phyloP scores from a whole-genome alignment of 2,329 filamentous ascomycete genomes.

The Stenocarpella maydis region DNA sequence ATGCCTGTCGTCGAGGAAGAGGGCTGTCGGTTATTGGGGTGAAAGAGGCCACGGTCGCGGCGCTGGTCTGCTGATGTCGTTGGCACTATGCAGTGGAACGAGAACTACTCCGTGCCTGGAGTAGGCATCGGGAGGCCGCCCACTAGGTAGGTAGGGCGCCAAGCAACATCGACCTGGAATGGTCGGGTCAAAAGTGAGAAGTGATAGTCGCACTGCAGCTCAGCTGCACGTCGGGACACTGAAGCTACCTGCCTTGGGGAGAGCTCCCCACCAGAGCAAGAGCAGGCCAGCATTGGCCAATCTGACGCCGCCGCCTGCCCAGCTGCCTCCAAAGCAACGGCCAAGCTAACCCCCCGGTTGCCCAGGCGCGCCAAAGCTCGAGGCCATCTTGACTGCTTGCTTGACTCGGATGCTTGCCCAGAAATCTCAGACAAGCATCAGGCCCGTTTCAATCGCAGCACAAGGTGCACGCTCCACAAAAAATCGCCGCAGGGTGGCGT shows the following conservation, averaged over 20 bases:
- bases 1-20: no score
- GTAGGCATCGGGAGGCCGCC: no score
- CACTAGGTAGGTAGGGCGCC: constrained; percentile 29
- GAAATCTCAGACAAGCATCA: constrained; percentile 9
- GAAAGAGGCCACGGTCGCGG: background rate
- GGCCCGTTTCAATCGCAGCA: constrained; percentile 23
- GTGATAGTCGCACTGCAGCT: constrained; percentile 5
- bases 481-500: constrained; percentile 25
- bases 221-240: background rate
- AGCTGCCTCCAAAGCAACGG: background rate
- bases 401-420: constrained; percentile 1
- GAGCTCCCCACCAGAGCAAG: constrained; percentile 22
- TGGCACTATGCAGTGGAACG: constrained; percentile 2
- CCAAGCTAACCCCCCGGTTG: constrained; percentile 10
- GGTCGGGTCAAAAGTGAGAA: constrained; percentile 10
- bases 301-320: constrained; percentile 1
- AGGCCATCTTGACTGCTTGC: constrained; percentile 18
- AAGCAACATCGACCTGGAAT: constrained; percentile 13
- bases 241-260: constrained; percentile 17
- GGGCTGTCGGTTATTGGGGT: background rate
- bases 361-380: constrained; percentile 20
- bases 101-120: constrained; percentile 3
- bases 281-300: constrained; percentile 23
- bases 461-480: background rate
- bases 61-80: constrained; percentile 23